Evolutionary conservation across 2,329 filamentous ascomycete species (phyloP).

Genomic region (Fusarium buxicola): DNA sequence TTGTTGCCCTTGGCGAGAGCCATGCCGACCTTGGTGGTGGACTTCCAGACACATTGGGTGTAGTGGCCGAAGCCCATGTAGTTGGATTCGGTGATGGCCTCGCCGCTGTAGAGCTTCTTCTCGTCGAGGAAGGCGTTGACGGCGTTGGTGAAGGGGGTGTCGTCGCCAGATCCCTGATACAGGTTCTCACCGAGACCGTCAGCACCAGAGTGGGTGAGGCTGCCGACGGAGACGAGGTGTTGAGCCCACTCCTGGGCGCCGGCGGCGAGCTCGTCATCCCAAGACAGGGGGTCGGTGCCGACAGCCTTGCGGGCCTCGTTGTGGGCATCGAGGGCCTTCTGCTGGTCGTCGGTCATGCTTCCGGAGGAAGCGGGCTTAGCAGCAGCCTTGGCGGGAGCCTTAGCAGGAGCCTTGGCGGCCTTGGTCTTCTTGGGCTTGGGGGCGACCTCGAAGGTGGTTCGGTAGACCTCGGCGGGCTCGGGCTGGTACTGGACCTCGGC

Average conservation of each 20-base stretch:
- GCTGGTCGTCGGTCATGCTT: conserved; percentile 36
- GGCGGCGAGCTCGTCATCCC: conserved; percentile 39
- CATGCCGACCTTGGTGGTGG: conserved; percentile 45
- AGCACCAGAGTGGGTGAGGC: conserved; percentile 33
- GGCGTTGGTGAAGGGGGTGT: conserved; percentile 32
- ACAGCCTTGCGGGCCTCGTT: conserved; percentile 42
- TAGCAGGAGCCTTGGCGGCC: conserved; percentile 6
- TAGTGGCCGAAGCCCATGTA: conserved; percentile 42
- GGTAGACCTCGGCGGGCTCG: conserved; percentile 3
- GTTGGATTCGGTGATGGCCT: conserved; percentile 36
- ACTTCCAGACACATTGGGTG: conserved; percentile 43
- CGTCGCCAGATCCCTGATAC: conserved; percentile 31
- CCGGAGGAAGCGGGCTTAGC: too few relatives aligned
- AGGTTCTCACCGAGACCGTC: conserved; percentile 43
- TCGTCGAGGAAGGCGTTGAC: conserved; percentile 39
- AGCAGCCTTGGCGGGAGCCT: conserved; percentile 13
- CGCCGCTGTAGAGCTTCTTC: conserved; percentile 41
- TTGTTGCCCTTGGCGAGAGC: conserved; percentile 27
- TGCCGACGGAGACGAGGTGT: conserved; percentile 36
- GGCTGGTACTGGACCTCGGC: conserved; percentile 4
- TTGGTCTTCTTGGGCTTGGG: neutral
- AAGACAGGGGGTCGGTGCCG: conserved; percentile 32
- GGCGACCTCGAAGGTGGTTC: conserved; percentile 12
- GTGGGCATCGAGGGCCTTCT: conserved; percentile 42
- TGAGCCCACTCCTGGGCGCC: conserved; percentile 42